Conservation (phyloP, 2,329 filamentous ascomycete species). For the Trichoderma arundinaceum region DNA sequence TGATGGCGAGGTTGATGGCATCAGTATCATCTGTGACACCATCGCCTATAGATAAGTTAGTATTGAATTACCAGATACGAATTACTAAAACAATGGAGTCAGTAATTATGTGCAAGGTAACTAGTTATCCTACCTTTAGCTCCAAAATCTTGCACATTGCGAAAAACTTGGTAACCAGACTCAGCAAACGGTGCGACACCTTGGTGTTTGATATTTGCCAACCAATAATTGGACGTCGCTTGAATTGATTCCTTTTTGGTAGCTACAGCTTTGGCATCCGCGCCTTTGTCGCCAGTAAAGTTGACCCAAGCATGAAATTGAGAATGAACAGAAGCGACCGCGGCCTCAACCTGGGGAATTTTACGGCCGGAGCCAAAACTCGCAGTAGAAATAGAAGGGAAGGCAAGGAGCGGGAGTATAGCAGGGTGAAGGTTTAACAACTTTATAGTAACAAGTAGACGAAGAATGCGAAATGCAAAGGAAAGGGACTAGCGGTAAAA, state of each 20-base stretch:
- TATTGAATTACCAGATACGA: too few relatives aligned
- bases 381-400: background rate
- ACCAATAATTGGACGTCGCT: background rate
- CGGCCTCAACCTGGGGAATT: background rate
- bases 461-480: too few relatives aligned
- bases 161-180: constrained; percentile 39
- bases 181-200: constrained; percentile 2
- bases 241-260: background rate
- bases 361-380: constrained; percentile 2
- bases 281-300: background rate
- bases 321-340: background rate
- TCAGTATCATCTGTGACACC: constrained; percentile 43
- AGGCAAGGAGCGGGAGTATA: background rate
- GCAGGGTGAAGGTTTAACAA: background rate
- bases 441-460: too few relatives aligned
- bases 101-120: too few relatives aligned
- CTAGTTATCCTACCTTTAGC: background rate
- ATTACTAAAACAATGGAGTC: too few relatives aligned
- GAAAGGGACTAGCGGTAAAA: too few relatives aligned
- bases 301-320: background rate
- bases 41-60: background rate
- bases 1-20: constrained; percentile 47
- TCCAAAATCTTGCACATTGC: constrained; percentile 33
- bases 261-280: background rate
- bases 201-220: constrained; percentile 8